Percentiles rank a stretch among this genome's conserved stretches.
phyloP scores from a whole-genome alignment of 1,284 basidiomycete genomes.

The Ustilago esculenta region DNA sequence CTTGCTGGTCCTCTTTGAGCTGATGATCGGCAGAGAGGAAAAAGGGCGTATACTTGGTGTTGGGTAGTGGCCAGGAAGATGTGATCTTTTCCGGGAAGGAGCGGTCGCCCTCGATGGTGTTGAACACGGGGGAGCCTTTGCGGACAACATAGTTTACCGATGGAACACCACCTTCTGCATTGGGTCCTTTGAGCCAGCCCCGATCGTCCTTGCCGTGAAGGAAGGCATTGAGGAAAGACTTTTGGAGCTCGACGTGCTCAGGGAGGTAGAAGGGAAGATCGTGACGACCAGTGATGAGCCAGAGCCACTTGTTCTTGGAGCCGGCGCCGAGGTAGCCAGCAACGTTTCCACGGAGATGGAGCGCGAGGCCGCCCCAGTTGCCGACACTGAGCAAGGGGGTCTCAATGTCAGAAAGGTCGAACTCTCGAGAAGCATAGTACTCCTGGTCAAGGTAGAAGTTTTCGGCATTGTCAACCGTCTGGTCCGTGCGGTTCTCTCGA shows the following conservation, averaged over 20 bases:
- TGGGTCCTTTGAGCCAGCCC: conserved; percentile 62
- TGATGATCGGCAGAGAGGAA: conserved; percentile 43
- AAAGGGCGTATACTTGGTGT: conserved; percentile 57
- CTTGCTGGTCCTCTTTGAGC: conserved; percentile 2
- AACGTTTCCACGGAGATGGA: conserved; percentile 66
- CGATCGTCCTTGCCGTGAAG: conserved; percentile 53
- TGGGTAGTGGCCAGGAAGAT: conserved; percentile 62
- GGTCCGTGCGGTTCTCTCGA: conserved; percentile 47
- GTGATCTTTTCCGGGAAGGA: conserved; percentile 53
- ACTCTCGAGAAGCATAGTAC: conserved; percentile 59
- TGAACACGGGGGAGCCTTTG: conserved; percentile 65
- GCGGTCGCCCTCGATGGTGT: conserved; percentile 62
- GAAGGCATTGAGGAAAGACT: conserved; percentile 65
- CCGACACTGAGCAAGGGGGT: conserved; percentile 65
- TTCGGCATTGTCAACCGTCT: conserved; percentile 64
- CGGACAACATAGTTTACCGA: conserved; percentile 62
- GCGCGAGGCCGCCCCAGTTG: conserved; percentile 64
- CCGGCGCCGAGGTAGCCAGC: conserved; percentile 63
- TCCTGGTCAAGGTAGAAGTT: conserved; percentile 60
- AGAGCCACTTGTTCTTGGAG: conserved; percentile 66
- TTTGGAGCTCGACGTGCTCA: conserved; percentile 61
- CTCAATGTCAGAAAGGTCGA: conserved; percentile 63
- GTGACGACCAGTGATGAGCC: conserved; percentile 65
- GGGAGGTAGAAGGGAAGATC: conserved; percentile 66
- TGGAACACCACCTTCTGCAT: conserved; percentile 47